Evolutionary conservation across 139 green algal species (phyloP).

Genomic region (Closterium sp.): DNA sequence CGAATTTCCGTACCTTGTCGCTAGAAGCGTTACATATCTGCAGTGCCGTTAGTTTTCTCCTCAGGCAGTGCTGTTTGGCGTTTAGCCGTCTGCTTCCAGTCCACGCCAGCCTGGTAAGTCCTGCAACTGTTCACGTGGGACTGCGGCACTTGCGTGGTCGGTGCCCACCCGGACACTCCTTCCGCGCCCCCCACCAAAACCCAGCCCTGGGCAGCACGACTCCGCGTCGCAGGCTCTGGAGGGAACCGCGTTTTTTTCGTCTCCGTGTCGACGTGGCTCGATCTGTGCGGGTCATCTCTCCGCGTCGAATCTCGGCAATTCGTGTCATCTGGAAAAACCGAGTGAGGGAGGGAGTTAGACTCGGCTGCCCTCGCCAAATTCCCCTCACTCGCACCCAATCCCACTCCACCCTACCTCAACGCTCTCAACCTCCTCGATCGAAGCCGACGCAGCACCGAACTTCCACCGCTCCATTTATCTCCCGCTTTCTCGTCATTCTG

Average conservation of each 20-base stretch:
- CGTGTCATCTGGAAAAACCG: no score
- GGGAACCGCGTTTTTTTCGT: not conserved
- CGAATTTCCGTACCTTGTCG: not conserved
- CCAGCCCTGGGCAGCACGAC: not conserved
- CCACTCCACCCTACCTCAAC: not conserved
- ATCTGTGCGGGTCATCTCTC: not conserved
- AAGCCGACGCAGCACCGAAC: not conserved
- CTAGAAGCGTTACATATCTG: not conserved
- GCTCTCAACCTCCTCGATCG: not conserved
- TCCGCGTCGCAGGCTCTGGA: not conserved
- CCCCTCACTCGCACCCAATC: not conserved
- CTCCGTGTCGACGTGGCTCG: not conserved
- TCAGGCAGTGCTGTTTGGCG: not conserved
- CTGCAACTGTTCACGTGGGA: not conserved
- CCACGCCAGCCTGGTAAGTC: no score
- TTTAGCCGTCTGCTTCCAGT: not conserved
- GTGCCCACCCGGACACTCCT: not conserved
- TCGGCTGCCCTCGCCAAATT: no score
- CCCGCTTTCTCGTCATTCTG: not conserved
- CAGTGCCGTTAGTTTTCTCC: no score
- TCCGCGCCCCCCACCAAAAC: not conserved
- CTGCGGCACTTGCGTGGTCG: not conserved
- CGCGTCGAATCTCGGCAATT: not conserved
- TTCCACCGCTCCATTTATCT: not conserved
- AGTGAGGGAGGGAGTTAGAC: no score